Evolutionary conservation across 108 stramenopile species (phyloP), one percentile per base, ranked within the genome.

Genomic region (Conticribra guillardii): DNA sequence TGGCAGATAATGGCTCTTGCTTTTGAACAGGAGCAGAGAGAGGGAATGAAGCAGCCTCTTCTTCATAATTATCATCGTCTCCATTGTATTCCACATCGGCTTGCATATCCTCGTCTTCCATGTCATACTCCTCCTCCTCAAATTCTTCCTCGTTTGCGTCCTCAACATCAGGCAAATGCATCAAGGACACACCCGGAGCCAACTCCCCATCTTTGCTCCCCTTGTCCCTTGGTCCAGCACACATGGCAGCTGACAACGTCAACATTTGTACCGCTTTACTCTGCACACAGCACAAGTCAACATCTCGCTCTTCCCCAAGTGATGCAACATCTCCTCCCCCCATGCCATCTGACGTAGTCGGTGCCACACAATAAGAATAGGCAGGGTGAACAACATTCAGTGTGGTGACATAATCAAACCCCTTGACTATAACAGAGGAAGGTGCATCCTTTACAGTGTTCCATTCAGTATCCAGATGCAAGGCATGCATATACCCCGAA

Each of bases 391-490:
- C 74, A 7, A 86, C 72, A 5, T 67, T 54, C 65, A 94, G 83
- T n/a, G 88, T 85, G 18, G 89, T 88, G 48, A 91, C 71, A 64
- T 89, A 89, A 58, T 91, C 85, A 48, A 78, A 82, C 27, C 92
- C 89, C 45, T 60, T 83, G 31, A 76, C 68, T 21, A 53, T 47
- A 19, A 83, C 86, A 9, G 71, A 47, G 0, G 80, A 75, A 1
- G 69, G 24, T 22, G 69, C 33, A 27, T 56, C 29, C 14, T 53
- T 18, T 31, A 32, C 53, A 21, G 23, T 33, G 26, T 58, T 78
- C 89, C 89, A 90, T 49, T 82, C 60, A 0, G 84, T 70, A 30
- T 72, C 60, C 15, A 90, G 23, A 54, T 88, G 87, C 29, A 87
- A 57, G 1, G 88, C 90, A 29, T 84, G 78, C 33, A 94, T 54